phyloP scores from a whole-genome alignment of 352 stramenopile species.

The Phytophthora ramorum region DNA sequence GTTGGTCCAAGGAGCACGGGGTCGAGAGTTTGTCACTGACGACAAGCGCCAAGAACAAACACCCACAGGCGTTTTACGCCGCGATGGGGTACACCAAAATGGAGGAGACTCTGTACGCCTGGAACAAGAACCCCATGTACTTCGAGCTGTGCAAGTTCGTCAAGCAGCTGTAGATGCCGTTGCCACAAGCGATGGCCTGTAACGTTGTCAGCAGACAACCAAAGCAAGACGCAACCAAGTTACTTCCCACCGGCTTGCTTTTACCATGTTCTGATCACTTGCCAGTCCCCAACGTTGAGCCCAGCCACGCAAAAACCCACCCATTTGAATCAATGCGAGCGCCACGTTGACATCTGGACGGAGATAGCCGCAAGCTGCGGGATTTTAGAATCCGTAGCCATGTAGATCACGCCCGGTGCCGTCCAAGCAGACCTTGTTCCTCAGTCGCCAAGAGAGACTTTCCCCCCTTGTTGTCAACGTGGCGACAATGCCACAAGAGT shows the following conservation, averaged over 20 bases:
- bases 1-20: slow-evolving; percentile 22
- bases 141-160: slow-evolving; percentile 27
- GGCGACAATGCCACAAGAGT: slow-evolving; percentile 5
- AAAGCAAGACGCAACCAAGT: slow-evolving; percentile 16
- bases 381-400: slow-evolving; percentile 18
- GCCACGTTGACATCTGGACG: slow-evolving; percentile 18
- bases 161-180: slow-evolving; percentile 26
- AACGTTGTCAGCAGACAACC: background rate
- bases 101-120: slow-evolving; percentile 15
- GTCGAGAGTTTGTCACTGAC: slow-evolving; percentile 31
- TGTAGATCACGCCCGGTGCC: slow-evolving; percentile 2
- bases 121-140: slow-evolving; percentile 20
- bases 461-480: slow-evolving; percentile 1
- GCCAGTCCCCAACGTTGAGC: too few relatives aligned
- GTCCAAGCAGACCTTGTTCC: slow-evolving; percentile 1
- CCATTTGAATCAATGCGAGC: background rate
- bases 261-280: slow-evolving; percentile 13
- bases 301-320: background rate
- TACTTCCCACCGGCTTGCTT: slow-evolving; percentile 17
- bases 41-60: slow-evolving; percentile 18
- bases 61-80: slow-evolving; percentile 27
- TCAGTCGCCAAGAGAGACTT: slow-evolving; percentile 9
- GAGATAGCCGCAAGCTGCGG: background rate
- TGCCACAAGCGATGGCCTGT: slow-evolving; percentile 6
- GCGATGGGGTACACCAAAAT: slow-evolving; percentile 27